Evolutionary conservation across 805 yeast genomes (phyloP).

Genomic region (Wickerhamiella sorbophila): DNA sequence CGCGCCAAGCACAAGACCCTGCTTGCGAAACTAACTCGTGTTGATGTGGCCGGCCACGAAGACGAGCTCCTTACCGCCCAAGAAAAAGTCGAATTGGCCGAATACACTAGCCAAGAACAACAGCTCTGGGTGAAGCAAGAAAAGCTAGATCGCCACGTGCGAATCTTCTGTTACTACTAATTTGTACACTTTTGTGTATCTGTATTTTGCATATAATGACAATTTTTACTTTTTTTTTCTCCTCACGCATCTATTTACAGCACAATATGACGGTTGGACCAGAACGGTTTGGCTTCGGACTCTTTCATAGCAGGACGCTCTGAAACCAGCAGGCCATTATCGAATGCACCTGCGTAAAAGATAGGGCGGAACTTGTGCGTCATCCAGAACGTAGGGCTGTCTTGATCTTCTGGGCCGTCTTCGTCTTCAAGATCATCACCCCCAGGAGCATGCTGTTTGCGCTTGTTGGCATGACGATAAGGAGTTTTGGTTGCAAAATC

Average conservation of each 20-base stretch:
- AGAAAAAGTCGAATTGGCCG: constrained; percentile 58
- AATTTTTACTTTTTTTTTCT: too few relatives aligned
- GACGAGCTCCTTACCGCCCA: constrained; percentile 55
- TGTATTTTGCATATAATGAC: not conserved
- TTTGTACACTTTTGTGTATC: not conserved
- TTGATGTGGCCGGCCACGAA: constrained; percentile 77
- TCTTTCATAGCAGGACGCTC: constrained; percentile 58
- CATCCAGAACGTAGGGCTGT: constrained; percentile 40
- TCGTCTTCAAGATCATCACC: constrained; percentile 18
- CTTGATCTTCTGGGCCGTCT: constrained; percentile 18
- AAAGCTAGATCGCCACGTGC: constrained; percentile 25
- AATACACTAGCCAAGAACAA: constrained; percentile 28
- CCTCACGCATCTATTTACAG: too few relatives aligned
- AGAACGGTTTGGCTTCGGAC: constrained; percentile 25
- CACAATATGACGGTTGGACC: constrained; percentile 22
- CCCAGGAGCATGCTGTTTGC: constrained; percentile 22
- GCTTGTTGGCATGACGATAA: constrained; percentile 24
- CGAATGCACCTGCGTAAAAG: constrained; percentile 38
- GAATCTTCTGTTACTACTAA: constrained; percentile 28
- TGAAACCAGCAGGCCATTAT: constrained; percentile 46
- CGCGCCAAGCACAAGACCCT: constrained; percentile 51
- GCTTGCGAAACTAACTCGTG: constrained; percentile 70
- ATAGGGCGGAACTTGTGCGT: constrained; percentile 65
- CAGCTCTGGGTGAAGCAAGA: constrained; percentile 21
- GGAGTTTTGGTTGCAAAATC: constrained; percentile 50